A percentile compares a stretch with the other conserved stretches of the same genome.
phyloP scores from a whole-genome alignment of 2,329 filamentous ascomycete genomes.

The Aspergillus sp. region DNA sequence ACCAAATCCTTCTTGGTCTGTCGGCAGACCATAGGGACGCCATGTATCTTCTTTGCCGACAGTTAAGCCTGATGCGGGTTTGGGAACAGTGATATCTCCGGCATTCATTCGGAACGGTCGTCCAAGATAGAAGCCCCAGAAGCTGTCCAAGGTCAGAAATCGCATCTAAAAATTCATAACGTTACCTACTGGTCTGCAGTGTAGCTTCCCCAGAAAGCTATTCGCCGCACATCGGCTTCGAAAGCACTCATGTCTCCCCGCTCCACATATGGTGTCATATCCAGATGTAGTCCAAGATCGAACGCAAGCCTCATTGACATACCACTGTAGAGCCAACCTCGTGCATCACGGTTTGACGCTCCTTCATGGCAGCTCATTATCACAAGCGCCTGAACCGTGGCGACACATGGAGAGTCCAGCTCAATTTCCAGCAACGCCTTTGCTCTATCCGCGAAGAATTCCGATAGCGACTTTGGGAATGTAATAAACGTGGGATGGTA shows the following conservation, averaged over 20 bases:
- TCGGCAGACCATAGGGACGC: conserved; percentile 21
- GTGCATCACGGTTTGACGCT: conserved; percentile 34
- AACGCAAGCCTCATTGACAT: conserved; percentile 19
- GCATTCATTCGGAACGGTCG: conserved; percentile 36
- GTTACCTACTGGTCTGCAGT: conserved; percentile 15
- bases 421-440: conserved; percentile 45
- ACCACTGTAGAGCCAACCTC: conserved; percentile 47
- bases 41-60: conserved; percentile 20
- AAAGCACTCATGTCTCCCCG: conserved; percentile 15
- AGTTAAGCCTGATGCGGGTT: conserved; percentile 22
- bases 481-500: conserved; percentile 33
- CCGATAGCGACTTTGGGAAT: conserved; percentile 35
- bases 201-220: conserved; percentile 18
- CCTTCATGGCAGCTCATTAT: conserved; percentile 44
- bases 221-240: conserved; percentile 15
- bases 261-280: conserved; percentile 18
- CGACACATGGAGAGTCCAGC: conserved; percentile 43
- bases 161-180: conserved; percentile 1
- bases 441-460: conserved; percentile 39
- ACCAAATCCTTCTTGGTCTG: conserved; percentile 14
- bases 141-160: conserved; percentile 5
- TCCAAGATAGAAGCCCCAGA: conserved; percentile 36
- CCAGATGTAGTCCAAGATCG: conserved; percentile 16
- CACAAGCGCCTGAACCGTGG: conserved; percentile 45
- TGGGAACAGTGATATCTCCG: conserved; percentile 36